These are phyloP conservation scores for Scheffersomyces stipitis DNA, from an alignment of 805 yeast genomes.

Conservation along the genomic window DNA sequence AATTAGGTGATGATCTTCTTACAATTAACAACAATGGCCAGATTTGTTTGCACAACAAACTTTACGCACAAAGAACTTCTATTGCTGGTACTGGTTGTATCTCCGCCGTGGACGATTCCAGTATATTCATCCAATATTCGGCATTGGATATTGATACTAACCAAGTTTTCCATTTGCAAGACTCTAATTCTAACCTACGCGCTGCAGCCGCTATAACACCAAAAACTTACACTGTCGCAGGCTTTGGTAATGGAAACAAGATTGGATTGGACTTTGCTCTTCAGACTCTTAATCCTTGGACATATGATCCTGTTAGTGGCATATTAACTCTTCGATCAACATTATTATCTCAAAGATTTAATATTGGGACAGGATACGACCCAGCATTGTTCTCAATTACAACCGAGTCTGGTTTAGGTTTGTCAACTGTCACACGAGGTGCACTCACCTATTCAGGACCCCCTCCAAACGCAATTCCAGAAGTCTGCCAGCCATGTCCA, in stretches of 20 bases:
- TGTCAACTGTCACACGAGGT: background rate
- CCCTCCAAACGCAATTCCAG: slow-evolving; percentile 1
- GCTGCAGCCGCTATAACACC: slow-evolving; percentile 13
- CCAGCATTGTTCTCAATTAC: background rate
- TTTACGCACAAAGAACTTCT: slow-evolving; percentile 19
- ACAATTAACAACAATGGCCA: slow-evolving; percentile 24
- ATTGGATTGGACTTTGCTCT: slow-evolving; percentile 13
- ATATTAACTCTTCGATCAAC: no score
- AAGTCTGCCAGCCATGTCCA: background rate
- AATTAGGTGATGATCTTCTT: slow-evolving; percentile 13
- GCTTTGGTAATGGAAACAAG: slow-evolving; percentile 25
- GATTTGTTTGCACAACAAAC: slow-evolving; percentile 24
- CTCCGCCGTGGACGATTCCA: slow-evolving; percentile 14
- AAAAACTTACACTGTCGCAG: slow-evolving; percentile 21
- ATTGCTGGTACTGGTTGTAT: slow-evolving; percentile 27
- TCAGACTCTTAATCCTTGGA: background rate
- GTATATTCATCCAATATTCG: slow-evolving; percentile 14
- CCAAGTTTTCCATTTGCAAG: slow-evolving; percentile 19
- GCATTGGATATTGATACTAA: slow-evolving; percentile 11
- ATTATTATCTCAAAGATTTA: slow-evolving; percentile 1
- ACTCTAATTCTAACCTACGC: slow-evolving; percentile 14
- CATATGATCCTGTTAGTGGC: no score
- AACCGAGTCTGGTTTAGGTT: slow-evolving; percentile 1
- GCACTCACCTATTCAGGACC: slow-evolving; percentile 1
- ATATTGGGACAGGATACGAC: slow-evolving; percentile 9